Evolutionary conservation across 2,329 filamentous ascomycete genomes (phyloP), one percentile per base, ranked within the genome.

Genomic region (Monosporascus sp.): DNA sequence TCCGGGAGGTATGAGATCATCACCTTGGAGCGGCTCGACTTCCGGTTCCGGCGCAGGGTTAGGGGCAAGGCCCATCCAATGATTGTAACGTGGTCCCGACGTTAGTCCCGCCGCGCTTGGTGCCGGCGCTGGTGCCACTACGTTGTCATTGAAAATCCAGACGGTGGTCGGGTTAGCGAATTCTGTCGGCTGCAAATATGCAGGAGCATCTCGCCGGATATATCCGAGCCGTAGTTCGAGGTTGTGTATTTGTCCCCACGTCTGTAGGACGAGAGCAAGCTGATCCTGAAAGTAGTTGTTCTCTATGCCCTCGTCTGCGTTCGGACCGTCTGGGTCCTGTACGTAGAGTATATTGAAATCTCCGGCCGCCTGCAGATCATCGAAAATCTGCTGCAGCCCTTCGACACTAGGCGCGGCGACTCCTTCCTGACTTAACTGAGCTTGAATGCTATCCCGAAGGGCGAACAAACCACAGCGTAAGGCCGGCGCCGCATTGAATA

Each of bases 401-500:
- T 51, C 40, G 1, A 22, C 7, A 2, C 37, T 49, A 2, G 58
- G 59, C 5, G 55, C 11, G 2, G 3, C 11, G 11, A 56, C 22
- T 14, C 41, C 20, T 22, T 46, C 7, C 5, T n/a, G 14, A 7
- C 53, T 52, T 7, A 60, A 19, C 37, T 61, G 59, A 14, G 38
- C n/a, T 16, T 7, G 8, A 9, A 61, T 35, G 43, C 55, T 61
- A 20, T 62, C 51, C 14, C 2, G 17, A 7, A 62, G 1, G 11
- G 61, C 58, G 3, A 19, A 16, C n/a, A 63, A 16, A 7, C 61
- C 60, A 40, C 61, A 59, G 3, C 24, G 27, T 3, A 53, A 27
- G 2, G 14, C 9, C 1, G 2, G 2, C 9, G 27, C 56, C 1
- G 14, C 1, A 37, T 56, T 60, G 1, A 7, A 7, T 1, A 61